phyloP scores from a whole-genome alignment of 1,284 basidiomycete genomes.

The Sporisorium scitamineum region DNA sequence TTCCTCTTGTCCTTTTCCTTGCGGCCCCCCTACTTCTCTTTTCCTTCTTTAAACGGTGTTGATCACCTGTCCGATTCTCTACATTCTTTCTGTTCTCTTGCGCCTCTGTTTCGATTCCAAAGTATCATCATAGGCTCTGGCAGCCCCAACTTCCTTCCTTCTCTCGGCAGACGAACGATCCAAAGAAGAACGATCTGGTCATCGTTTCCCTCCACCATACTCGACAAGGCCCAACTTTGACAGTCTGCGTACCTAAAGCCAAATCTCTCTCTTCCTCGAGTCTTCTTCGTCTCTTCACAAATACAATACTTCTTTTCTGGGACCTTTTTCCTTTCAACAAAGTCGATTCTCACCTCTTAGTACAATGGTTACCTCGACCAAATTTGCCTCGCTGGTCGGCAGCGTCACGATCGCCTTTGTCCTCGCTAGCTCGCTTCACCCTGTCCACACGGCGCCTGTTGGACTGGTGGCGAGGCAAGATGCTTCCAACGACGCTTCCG shows the following conservation, averaged over 20 bases:
- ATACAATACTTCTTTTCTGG: too few species aligned
- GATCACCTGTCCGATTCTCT: conserved; percentile 26
- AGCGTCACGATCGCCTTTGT: conserved; percentile 37
- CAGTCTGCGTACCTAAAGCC: conserved; percentile 14
- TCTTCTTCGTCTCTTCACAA: not conserved
- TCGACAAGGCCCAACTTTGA: conserved; percentile 31
- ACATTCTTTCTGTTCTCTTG: conserved; percentile 7
- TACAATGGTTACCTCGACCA: conserved; percentile 28
- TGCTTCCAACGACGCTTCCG: not conserved
- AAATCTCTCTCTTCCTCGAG: conserved; percentile 1
- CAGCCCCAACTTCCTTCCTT: conserved; percentile 15
- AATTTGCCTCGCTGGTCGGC: conserved; percentile 41
- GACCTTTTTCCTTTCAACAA: conserved; percentile 1
- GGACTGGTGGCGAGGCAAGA: conserved; percentile 15
- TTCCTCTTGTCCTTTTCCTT: conserved; percentile 1
- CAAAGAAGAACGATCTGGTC: conserved; percentile 21
- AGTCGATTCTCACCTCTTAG: not conserved
- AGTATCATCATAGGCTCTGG: conserved; percentile 32
- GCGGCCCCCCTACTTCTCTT: conserved; percentile 17
- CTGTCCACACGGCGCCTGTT: conserved; percentile 33
- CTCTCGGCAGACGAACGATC: conserved; percentile 7
- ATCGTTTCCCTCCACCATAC: not conserved
- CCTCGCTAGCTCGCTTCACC: conserved; percentile 28
- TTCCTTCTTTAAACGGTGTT: conserved; percentile 14
- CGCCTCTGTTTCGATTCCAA: conserved; percentile 12